Percentiles rank a stretch among this genome's conserved stretches.
Evolutionary conservation across 2,329 filamentous ascomycete genomes (phyloP).

Genomic region (Penicillium nordicum): DNA sequence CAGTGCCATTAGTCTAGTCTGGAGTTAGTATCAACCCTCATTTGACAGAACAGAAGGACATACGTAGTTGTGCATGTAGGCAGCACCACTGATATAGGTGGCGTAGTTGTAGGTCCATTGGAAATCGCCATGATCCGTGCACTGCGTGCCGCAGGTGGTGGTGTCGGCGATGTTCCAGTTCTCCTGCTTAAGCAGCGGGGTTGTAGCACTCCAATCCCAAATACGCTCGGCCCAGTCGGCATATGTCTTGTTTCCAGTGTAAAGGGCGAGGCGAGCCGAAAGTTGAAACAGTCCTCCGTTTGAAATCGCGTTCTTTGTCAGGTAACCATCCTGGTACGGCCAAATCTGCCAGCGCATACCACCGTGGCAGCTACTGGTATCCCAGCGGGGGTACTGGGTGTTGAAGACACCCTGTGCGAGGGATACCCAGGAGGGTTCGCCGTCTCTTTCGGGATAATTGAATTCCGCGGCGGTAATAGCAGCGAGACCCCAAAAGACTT

Average conservation of each 20-base stretch:
- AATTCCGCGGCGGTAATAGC: constrained; percentile 76
- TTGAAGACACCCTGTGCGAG: constrained; percentile 79
- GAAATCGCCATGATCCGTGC: constrained; percentile 50
- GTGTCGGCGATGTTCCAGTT: constrained; percentile 58
- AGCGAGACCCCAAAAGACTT: constrained; percentile 81
- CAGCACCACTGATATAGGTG: constrained; percentile 55
- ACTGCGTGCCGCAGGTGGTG: constrained; percentile 49
- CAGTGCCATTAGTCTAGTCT: constrained; percentile 37
- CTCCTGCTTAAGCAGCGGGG: constrained; percentile 49
- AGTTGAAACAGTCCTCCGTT: constrained; percentile 59
- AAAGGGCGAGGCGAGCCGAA: constrained; percentile 66
- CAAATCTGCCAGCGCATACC: constrained; percentile 86
- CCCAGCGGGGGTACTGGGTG: constrained; percentile 70
- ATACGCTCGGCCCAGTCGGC: constrained; percentile 71
- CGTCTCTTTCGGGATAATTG: constrained; percentile 66
- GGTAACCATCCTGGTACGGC: constrained; percentile 67
- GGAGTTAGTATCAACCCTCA: constrained; percentile 9
- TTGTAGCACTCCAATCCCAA: constrained; percentile 56
- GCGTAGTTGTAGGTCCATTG: constrained; percentile 60
- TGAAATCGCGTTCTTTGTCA: constrained; percentile 58
- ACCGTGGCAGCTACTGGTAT: constrained; percentile 63
- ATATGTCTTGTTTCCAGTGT: constrained; percentile 77
- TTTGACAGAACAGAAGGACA: constrained; percentile 10
- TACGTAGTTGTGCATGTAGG: constrained; percentile 55
- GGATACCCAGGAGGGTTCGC: constrained; percentile 69